These are phyloP conservation scores for Diophrys sp. DNA, from an alignment of 73 alveolate genomes.

Conservation along the genomic window DNA sequence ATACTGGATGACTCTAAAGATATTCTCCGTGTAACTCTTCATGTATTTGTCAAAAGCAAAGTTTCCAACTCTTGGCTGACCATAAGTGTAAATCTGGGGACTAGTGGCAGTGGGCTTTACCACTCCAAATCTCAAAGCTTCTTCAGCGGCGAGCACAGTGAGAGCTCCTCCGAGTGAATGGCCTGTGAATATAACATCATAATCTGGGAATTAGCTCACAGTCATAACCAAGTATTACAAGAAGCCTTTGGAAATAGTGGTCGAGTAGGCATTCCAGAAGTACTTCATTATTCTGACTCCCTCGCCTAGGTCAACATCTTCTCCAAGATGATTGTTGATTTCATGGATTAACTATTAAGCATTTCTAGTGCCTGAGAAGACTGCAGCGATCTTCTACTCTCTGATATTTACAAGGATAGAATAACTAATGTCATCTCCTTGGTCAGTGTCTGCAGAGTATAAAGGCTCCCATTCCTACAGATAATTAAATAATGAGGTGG, in stretches of 20 bases:
- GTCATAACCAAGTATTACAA: not conserved
- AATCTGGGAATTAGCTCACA: not conserved
- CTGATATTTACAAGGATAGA: not conserved
- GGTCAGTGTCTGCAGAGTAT: too few species aligned
- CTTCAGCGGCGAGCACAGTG: not conserved
- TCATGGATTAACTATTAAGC: not conserved
- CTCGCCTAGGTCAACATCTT: not conserved
- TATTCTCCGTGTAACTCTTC: not conserved
- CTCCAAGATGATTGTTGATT: not conserved
- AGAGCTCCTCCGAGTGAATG: constrained; percentile 5
- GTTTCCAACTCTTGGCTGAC: constrained; percentile 7
- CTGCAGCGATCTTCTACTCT: not conserved
- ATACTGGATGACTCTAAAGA: too few species aligned
- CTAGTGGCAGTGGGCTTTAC: not conserved
- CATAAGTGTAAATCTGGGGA: constrained; percentile 2
- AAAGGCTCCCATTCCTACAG: not conserved
- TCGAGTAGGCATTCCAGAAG: not conserved
- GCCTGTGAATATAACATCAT: not conserved
- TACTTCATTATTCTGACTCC: not conserved
- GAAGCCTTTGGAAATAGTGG: not conserved
- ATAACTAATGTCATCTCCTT: not conserved
- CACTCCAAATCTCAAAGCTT: not conserved
- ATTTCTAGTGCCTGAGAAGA: not conserved
- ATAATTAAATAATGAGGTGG: too few species aligned
- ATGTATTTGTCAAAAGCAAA: not conserved